A percentile compares a stretch with the other conserved stretches of the same genome.
These are phyloP conservation scores for Aspergillus sclerotialis DNA, from an alignment of 2,329 filamentous ascomycete species.

Conservation along the genomic window DNA sequence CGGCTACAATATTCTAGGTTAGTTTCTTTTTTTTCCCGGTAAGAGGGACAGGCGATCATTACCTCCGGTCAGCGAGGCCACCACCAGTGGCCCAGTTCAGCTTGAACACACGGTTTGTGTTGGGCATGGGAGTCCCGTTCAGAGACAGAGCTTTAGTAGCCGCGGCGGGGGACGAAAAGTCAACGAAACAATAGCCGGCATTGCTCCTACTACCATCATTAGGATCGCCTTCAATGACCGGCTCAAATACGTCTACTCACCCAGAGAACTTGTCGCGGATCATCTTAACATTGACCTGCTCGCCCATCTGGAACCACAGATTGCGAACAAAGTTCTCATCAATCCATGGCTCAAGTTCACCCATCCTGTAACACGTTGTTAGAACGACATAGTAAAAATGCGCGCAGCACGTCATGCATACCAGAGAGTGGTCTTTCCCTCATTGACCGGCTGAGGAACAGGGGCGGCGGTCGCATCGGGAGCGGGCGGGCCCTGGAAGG, in stretches of 20 bases:
- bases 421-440: constrained; percentile 53
- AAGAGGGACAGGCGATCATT: constrained; percentile 22
- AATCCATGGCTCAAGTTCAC: constrained; percentile 97
- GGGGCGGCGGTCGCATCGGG: constrained; percentile 35
- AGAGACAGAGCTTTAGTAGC: constrained; percentile 85
- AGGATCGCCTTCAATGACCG: constrained; percentile 20
- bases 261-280: constrained; percentile 98
- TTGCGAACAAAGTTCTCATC: constrained; percentile 98
- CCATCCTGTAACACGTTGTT: constrained; percentile 65
- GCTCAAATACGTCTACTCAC: constrained; percentile 46
- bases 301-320: constrained; percentile 87
- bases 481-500: constrained; percentile 43
- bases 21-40: constrained; percentile 8
- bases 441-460: constrained; percentile 45
- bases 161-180: constrained; percentile 75
- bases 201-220: constrained; percentile 60
- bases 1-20: constrained; percentile 40
- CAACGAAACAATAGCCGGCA: constrained; percentile 97
- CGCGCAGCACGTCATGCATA: constrained; percentile 29
- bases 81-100: constrained; percentile 98
- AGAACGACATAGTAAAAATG: constrained; percentile 1
- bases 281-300: constrained; percentile 97
- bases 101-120: constrained; percentile 93
- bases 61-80: constrained; percentile 89
- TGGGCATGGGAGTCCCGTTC: constrained; percentile 83